Evolutionary conservation across 257 asterid species (phyloP), one percentile per base, ranked within the genome.

Genomic region (Gynochthodes officinalis): DNA sequence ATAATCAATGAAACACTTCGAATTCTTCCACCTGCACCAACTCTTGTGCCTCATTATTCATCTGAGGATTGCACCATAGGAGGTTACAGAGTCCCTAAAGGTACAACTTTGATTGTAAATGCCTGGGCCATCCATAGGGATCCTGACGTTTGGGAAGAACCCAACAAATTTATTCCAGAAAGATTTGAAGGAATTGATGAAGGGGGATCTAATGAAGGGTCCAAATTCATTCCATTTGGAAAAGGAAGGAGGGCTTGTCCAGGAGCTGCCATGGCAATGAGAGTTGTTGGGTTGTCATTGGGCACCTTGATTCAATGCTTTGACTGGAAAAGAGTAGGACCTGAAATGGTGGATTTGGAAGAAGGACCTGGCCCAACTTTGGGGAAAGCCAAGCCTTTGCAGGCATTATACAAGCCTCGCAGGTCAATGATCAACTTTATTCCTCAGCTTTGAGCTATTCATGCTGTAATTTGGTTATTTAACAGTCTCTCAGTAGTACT

Each of bases 1-100:
- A 71, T 85, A 59, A 75, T 85, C 25, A 80, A 67, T 19, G 87
- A 85, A n/a, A 80, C 84, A 21, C 71, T 82, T 6, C 81, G 84
- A 8, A 42, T 80, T 0, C 76, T 58, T 32, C 87, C 87, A 4
- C 68, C 84, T 0, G 84, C 70, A 7, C 87, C 87, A 5, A 74
- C 81, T 43, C 60, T 85, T 0, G 75, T 69, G 2, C 87, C 85
- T 0, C 87, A 75, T 5, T 78, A 73, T 46, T 76, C 85, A 53
- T 76, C 85, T 2, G 58, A 53, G 10, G 62, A 76, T 1, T 82
- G 87, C 67, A 74, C 64, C 0, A 25, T 82, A 12, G 80, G 73
- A 14, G 75, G 76, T 7, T 76, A 50, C 49, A 63, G 50, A 2
- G 53, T 82, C 11, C 81, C 79, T 0, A 54, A 35, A 32, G 62